These are phyloP conservation scores for Suillus paluster DNA, from an alignment of 768 basidiomycete genomes.

Conservation along the genomic window DNA sequence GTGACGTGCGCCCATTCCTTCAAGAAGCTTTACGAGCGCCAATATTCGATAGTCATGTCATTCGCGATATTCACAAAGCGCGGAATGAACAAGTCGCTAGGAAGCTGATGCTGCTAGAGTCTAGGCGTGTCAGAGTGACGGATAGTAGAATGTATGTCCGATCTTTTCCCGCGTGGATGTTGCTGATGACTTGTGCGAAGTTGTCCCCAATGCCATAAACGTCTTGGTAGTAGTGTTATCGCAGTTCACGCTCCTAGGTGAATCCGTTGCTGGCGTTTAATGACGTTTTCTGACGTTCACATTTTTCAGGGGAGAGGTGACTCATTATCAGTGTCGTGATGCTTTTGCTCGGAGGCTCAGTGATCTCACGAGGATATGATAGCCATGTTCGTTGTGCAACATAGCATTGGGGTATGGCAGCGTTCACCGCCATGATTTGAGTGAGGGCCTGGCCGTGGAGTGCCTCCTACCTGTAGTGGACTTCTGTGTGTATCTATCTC, in stretches of 20 bases:
- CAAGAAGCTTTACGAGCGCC: constrained; percentile 68
- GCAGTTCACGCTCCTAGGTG: constrained; percentile 90
- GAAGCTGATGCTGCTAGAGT: constrained; percentile 75
- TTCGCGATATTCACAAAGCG: constrained; percentile 74
- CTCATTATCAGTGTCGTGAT: constrained; percentile 95
- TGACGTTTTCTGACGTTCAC: constrained; percentile 2
- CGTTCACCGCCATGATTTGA: not conserved
- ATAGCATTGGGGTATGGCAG: not conserved
- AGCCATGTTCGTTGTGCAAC: not conserved
- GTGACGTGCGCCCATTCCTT: constrained; percentile 80
- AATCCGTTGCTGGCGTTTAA: constrained; percentile 23
- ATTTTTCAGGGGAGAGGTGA: constrained; percentile 82
- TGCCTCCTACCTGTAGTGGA: not conserved
- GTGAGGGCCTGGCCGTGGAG: not conserved
- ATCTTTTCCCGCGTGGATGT: not conserved
- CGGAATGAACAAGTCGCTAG: constrained; percentile 77
- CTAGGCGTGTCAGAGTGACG: constrained; percentile 83
- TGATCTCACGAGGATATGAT: constrained; percentile 32
- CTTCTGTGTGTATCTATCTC: not conserved
- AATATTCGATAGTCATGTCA: constrained; percentile 68
- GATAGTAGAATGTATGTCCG: constrained; percentile 88
- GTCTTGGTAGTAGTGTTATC: constrained; percentile 91
- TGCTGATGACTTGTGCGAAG: constrained; percentile 42
- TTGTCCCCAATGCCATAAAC: constrained; percentile 95
- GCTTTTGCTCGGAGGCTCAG: constrained; percentile 65